Conservation (phyloP, 306 rosid genomes). For the Lotus japonicus region DNA sequence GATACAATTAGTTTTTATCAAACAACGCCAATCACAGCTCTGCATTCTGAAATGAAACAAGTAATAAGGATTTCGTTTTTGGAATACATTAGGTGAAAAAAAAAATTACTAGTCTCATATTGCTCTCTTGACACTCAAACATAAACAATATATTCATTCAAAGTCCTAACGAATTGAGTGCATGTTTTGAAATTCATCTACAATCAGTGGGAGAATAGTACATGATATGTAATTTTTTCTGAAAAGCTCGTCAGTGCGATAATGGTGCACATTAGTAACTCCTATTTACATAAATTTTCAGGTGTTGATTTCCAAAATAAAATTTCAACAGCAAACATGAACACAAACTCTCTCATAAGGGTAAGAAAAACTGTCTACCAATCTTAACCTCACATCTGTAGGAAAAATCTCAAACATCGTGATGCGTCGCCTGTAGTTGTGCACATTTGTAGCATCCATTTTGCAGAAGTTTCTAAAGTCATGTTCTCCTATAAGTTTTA, state of each 20-base stretch:
- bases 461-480: slow-evolving; percentile 95
- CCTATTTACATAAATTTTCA: too few species aligned
- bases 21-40: background rate
- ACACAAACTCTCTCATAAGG: background rate
- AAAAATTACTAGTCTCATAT: background rate
- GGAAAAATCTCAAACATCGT: slow-evolving; percentile 51
- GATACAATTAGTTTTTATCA: background rate
- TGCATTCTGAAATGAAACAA: background rate
- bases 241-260: too few species aligned
- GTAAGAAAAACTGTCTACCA: slow-evolving; percentile 47
- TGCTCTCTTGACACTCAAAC: background rate
- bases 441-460: slow-evolving; percentile 94
- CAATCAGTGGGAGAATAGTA: too few species aligned
- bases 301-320: too few species aligned
- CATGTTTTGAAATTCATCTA: too few species aligned
- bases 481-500: slow-evolving; percentile 73
- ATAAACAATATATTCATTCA: too few species aligned
- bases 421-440: slow-evolving; percentile 67
- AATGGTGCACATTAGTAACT: too few species aligned
- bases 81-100: background rate
- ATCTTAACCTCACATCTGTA: slow-evolving; percentile 78
- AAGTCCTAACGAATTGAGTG: too few species aligned
- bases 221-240: too few species aligned
- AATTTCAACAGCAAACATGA: too few species aligned
- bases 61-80: background rate